Conservation (phyloP, 805 yeast species). For the Monosporozyma aerobia region DNA sequence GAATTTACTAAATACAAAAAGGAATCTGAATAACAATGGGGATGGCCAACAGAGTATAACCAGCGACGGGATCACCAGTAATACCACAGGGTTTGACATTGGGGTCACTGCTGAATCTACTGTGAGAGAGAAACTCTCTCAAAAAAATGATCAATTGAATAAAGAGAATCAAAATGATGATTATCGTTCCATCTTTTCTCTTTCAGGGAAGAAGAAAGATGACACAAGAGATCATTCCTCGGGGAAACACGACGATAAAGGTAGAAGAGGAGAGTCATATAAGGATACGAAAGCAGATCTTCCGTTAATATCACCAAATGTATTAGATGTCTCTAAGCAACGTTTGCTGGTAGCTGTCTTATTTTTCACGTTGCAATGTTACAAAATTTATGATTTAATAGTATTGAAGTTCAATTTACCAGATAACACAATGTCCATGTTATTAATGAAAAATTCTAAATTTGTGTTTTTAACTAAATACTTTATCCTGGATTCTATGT, state of each 20-base stretch:
- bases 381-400: conserved; percentile 68
- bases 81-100: not conserved
- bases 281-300: not conserved
- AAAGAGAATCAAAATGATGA: not conserved
- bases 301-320: conserved; percentile 53
- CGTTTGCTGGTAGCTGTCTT: conserved; percentile 56
- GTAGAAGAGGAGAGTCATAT: not conserved
- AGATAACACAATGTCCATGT: conserved; percentile 16
- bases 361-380: conserved; percentile 71
- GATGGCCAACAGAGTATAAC: not conserved
- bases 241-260: not conserved
- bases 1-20: not conserved
- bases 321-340: conserved; percentile 70
- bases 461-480: conserved; percentile 62
- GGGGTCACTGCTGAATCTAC: not conserved
- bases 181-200: not conserved
- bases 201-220: not conserved
- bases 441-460: conserved; percentile 37
- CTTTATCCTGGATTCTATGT: conserved; percentile 60
- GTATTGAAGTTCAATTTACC: conserved; percentile 41
- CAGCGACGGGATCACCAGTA: not conserved
- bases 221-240: not conserved
- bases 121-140: not conserved
- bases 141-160: not conserved
- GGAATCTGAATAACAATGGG: not conserved